Percentiles rank a stretch among this genome's conserved stretches.
phyloP scores from a whole-genome alignment of 2,329 filamentous ascomycete genomes.

The Venturia pyrina region DNA sequence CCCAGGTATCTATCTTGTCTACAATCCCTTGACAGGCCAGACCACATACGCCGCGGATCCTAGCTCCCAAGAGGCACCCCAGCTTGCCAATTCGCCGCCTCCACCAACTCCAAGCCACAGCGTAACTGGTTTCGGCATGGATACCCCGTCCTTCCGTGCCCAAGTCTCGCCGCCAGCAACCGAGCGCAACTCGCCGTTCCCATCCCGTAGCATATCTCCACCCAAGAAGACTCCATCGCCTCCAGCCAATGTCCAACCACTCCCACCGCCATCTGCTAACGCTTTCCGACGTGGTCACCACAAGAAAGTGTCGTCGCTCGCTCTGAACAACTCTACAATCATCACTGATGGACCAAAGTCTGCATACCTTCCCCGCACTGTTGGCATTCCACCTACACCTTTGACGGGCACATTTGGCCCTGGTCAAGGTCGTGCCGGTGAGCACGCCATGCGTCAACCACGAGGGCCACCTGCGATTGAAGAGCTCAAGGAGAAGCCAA shows the following conservation, averaged over 20 bases:
- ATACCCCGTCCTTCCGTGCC: slow-evolving; percentile 55
- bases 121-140: slow-evolving; percentile 27
- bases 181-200: slow-evolving; percentile 40
- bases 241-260: slow-evolving; percentile 57
- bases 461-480: slow-evolving; percentile 86
- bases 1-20: slow-evolving; percentile 70
- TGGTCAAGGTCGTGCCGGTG: slow-evolving; percentile 83
- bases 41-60: slow-evolving; percentile 69
- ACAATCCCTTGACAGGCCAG: slow-evolving; percentile 78
- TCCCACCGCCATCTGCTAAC: slow-evolving; percentile 80
- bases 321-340: slow-evolving; percentile 47
- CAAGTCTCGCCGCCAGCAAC: slow-evolving; percentile 73
- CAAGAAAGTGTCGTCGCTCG: slow-evolving; percentile 66
- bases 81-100: slow-evolving; percentile 38
- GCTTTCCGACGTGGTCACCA: slow-evolving; percentile 91
- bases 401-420: slow-evolving; percentile 81
- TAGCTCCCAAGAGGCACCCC: slow-evolving; percentile 39
- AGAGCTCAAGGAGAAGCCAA: slow-evolving; percentile 81
- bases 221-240: slow-evolving; percentile 57
- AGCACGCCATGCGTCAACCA: slow-evolving; percentile 88
- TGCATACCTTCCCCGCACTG: slow-evolving; percentile 37
- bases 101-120: slow-evolving; percentile 33
- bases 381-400: slow-evolving; percentile 67
- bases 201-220: slow-evolving; percentile 53
- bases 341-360: slow-evolving; percentile 59